Evolutionary conservation across 2,329 filamentous ascomycete species (phyloP).

Genomic region (Ascochyta clinopodiicola): DNA sequence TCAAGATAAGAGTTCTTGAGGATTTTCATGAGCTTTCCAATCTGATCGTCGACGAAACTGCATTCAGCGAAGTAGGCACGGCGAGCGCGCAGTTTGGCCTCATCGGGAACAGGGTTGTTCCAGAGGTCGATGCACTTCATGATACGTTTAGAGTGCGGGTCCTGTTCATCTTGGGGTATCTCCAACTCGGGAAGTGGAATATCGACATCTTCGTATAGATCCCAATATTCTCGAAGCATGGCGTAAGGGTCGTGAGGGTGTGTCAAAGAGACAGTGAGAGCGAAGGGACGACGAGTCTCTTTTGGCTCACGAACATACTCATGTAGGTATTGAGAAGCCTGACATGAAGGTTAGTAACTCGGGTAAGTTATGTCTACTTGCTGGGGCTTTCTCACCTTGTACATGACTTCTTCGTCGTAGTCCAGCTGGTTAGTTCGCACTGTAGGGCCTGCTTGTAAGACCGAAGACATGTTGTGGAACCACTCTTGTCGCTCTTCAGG

Average conservation of each 20-base stretch:
- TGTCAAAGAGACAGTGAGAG: slow-evolving; percentile 88
- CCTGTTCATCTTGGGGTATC: slow-evolving; percentile 81
- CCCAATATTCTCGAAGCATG: slow-evolving; percentile 93
- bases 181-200: slow-evolving; percentile 81
- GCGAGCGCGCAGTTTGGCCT: slow-evolving; percentile 83
- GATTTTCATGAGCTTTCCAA: slow-evolving; percentile 79
- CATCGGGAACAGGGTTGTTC: slow-evolving; percentile 81
- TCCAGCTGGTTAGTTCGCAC: slow-evolving; percentile 94
- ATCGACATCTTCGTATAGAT: slow-evolving; percentile 86
- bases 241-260: slow-evolving; percentile 96
- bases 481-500: slow-evolving; percentile 84
- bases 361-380: not conserved
- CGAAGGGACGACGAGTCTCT: slow-evolving; percentile 74
- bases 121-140: slow-evolving; percentile 87
- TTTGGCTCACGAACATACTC: slow-evolving; percentile 85
- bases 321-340: slow-evolving; percentile 84
- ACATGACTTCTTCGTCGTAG: slow-evolving; percentile 96
- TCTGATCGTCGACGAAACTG: slow-evolving; percentile 91
- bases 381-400: slow-evolving; percentile 57
- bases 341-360: slow-evolving; percentile 70
- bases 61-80: slow-evolving; percentile 92
- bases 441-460: slow-evolving; percentile 86
- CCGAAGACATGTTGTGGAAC: slow-evolving; percentile 93
- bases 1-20: slow-evolving; percentile 80
- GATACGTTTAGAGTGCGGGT: slow-evolving; percentile 85